A percentile compares a stretch with the other conserved stretches of the same genome.
phyloP scores from a whole-genome alignment of 331 rosid species.

The Cucumis variabilis region DNA sequence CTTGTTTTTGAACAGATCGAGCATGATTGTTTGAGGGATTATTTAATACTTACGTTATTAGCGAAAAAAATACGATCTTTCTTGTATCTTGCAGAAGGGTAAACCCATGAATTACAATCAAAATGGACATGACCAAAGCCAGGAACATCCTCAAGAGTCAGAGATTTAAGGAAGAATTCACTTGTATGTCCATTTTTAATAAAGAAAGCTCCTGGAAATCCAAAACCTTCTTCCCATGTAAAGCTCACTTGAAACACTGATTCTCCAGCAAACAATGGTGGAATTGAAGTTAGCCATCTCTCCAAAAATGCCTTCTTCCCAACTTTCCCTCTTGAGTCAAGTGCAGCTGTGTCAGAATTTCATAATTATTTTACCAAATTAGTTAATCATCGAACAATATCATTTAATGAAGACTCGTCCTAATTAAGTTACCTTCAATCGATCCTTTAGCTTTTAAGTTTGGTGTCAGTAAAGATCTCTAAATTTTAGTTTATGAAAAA shows the following conservation, averaged over 20 bases:
- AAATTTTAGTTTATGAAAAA: too few species aligned
- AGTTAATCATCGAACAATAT: too few species aligned
- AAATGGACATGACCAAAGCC: background rate
- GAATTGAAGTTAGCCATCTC: conserved; percentile 22
- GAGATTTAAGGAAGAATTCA: background rate
- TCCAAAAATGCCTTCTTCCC: conserved; percentile 36
- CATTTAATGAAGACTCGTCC: too few species aligned
- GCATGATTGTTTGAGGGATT: too few species aligned
- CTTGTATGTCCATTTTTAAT: background rate
- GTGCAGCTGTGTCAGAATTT: background rate
- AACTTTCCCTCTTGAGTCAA: conserved; percentile 27
- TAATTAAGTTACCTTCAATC: too few species aligned
- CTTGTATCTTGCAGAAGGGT: background rate
- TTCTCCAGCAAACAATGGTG: conserved; percentile 1
- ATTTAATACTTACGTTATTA: background rate
- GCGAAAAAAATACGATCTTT: conserved; percentile 4
- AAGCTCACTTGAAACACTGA: background rate
- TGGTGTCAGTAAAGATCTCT: too few species aligned
- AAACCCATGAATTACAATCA: background rate
- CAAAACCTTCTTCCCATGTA: background rate
- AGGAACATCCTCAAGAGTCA: background rate
- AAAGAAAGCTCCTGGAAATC: background rate
- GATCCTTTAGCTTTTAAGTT: too few species aligned
- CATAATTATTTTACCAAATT: background rate
- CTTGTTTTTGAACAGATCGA: too few species aligned